Base-by-base conservation (phyloP, 202 grass and related monocot species). In the Zoysia matrella region DNA sequence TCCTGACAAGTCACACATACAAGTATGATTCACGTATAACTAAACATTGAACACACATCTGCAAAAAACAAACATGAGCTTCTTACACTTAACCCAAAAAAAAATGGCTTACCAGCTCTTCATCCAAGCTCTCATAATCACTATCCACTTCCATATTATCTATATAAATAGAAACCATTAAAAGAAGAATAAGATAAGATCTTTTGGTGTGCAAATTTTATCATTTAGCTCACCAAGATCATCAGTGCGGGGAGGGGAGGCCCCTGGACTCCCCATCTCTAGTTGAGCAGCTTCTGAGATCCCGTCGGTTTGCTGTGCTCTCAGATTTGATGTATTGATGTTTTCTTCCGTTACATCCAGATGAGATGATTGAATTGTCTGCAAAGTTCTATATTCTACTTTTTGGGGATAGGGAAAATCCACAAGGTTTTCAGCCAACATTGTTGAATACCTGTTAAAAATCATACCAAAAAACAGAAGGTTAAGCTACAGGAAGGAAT, bases 391-490 rank as follows among this genome's bases (percentile, higher is more conserved):
- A 61, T 76, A 86, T 62, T 78, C 84, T 80, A 63, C 60, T 80
- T 82, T 94, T 77, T 81, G 84, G 44, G 79, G 66, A 85, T 64
- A 91, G 11, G 85, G 78, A 75, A 83, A 71, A 48, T 94, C 82
- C 62, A 95, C 89, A 41, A 99, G 96, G 74, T 99, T 99, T 90
- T 99, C 96, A 40, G 96, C 96, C 82, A 99, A 81, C 96, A 99
- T 99, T 86, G 96, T 99, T 0, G 96, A 99, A 89, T 99, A 99
- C 82, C 96, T 99, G 56, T 49, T 39, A 36, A 92, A 69, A 3
- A 67, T 73, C 7, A 52, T n/a, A 86, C 51, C 56, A 70, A 91
- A 93, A 16, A 54, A 76, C 6, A 71, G 53, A 67, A 67, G 0
- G 46, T 78, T 50, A 86, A 45, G 45, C 65, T 47, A 66, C 41